Conservation (phyloP, 2,329 filamentous ascomycete genomes). For the Aspergillus jensenii region DNA sequence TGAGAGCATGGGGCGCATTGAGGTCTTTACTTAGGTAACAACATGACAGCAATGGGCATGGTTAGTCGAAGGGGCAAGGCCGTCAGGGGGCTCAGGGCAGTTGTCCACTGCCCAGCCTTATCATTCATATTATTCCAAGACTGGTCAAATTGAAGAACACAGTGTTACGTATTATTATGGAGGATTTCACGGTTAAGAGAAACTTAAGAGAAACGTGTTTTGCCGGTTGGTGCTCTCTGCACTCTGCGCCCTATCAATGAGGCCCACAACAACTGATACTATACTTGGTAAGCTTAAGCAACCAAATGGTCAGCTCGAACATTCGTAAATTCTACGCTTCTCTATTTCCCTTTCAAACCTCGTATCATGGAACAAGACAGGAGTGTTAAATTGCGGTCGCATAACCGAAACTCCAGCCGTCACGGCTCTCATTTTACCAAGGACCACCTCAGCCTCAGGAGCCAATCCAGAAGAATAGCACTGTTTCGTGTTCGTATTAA, state of each 20-base stretch:
- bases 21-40: background rate
- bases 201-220: background rate
- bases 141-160: no score
- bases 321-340: background rate
- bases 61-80: background rate
- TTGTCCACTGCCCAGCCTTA: background rate
- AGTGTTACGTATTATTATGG: no score
- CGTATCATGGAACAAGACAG: background rate
- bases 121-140: no score
- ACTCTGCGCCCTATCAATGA: background rate
- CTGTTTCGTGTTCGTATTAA: background rate
- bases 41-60: background rate
- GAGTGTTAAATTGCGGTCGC: background rate
- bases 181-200: background rate
- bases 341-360: background rate
- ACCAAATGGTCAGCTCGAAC: background rate
- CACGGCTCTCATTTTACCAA: background rate
- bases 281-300: background rate
- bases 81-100: background rate
- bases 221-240: background rate
- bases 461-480: background rate
- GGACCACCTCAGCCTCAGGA: background rate
- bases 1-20: background rate
- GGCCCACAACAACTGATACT: no score
- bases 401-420: background rate